Evolutionary conservation across 176 grass and related monocot genomes (phyloP).

Genomic region (Olyra latifolia): DNA sequence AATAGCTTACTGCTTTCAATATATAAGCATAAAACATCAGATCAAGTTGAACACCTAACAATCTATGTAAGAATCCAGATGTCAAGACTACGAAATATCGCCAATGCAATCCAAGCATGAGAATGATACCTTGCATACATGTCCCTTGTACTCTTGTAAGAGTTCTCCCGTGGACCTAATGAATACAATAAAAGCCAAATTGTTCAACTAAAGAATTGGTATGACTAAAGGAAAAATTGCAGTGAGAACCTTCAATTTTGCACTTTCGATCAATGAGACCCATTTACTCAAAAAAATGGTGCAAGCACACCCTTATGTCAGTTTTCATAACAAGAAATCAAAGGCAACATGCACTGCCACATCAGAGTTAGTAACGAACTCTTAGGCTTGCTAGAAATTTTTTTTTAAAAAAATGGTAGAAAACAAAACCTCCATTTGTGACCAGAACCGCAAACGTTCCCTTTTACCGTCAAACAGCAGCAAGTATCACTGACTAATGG

Average conservation of each 20-base stretch:
- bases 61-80: not conserved
- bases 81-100: not conserved
- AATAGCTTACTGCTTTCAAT: not conserved
- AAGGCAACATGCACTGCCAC: not conserved
- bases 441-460: not conserved
- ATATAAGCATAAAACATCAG: not conserved
- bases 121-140: slow-evolving; percentile 72
- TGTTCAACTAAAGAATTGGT: not conserved
- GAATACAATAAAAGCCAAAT: slow-evolving; percentile 13
- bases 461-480: not conserved
- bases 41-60: not conserved
- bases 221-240: not conserved
- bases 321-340: not conserved
- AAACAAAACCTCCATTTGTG: not conserved
- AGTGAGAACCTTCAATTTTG: not conserved
- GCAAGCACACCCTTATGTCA: not conserved
- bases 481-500: not conserved
- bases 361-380: not conserved
- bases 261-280: not conserved
- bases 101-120: not conserved
- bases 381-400: not conserved
- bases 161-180: slow-evolving; percentile 80
- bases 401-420: not conserved
- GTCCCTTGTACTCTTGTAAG: slow-evolving; percentile 92
- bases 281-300: not conserved